Evolutionary conservation across 352 stramenopile genomes (phyloP).

Genomic region (Pythium sp.): DNA sequence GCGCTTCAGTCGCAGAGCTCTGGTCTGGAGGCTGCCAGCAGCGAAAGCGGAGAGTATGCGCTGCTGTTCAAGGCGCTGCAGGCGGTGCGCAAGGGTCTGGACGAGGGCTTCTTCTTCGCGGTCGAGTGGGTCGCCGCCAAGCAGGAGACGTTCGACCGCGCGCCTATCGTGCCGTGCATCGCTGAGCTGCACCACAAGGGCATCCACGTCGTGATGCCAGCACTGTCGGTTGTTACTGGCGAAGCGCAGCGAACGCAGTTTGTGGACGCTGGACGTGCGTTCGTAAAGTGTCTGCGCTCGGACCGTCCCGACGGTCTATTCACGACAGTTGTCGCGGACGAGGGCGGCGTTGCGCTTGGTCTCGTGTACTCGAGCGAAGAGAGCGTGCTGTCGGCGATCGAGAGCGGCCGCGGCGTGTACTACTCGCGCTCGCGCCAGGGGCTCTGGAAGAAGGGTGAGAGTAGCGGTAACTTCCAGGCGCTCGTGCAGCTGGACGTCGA

Average conservation of each 20-base stretch:
- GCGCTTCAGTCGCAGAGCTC: slow-evolving; percentile 26
- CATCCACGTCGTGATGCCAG: slow-evolving; percentile 50
- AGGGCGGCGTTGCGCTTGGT: slow-evolving; percentile 84
- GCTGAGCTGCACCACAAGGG: slow-evolving; percentile 58
- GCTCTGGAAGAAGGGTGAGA: slow-evolving; percentile 96
- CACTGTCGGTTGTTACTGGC: slow-evolving; percentile 22
- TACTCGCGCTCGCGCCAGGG: slow-evolving; percentile 90
- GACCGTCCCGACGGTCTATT: slow-evolving; percentile 91
- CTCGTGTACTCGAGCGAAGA: slow-evolving; percentile 95
- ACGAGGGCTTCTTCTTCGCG: slow-evolving; percentile 52
- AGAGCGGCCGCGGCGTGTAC: slow-evolving; percentile 91
- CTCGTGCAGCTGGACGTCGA: slow-evolving; percentile 93
- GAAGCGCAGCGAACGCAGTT: slow-evolving; percentile 22
- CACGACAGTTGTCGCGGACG: slow-evolving; percentile 93
- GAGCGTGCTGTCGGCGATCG: slow-evolving; percentile 88
- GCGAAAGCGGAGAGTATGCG: slow-evolving; percentile 18
- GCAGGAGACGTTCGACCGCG: slow-evolving; percentile 21
- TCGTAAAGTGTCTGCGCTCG: slow-evolving; percentile 82
- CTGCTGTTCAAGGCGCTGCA: slow-evolving; percentile 30
- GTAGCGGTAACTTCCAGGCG: slow-evolving; percentile 91
- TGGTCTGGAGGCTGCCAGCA: slow-evolving; percentile 19
- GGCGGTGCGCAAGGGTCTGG: slow-evolving; percentile 34
- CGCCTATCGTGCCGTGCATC: slow-evolving; percentile 38
- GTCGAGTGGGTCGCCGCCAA: slow-evolving; percentile 36
- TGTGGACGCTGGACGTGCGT: slow-evolving; percentile 41